Evolutionary conservation across 2,329 filamentous ascomycete genomes (phyloP), one percentile per base, ranked within the genome.

Genomic region (Aspergillus versicolor): DNA sequence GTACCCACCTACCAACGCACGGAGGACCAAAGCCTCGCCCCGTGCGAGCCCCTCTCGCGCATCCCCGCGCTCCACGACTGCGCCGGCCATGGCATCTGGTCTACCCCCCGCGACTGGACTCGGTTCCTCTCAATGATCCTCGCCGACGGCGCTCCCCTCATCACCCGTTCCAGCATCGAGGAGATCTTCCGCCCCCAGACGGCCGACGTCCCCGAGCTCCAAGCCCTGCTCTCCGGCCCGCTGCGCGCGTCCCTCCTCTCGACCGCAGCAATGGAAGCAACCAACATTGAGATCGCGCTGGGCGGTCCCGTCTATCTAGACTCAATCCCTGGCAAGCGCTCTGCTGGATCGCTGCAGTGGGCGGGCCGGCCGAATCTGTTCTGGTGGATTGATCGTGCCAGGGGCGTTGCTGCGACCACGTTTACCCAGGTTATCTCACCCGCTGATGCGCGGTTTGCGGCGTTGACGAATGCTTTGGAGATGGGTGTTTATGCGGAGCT

Each of bases 61-160:
- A 46, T 46, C 44, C 44, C 44, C 11, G 44, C 44, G 24, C 44
- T 46, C 24, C 44, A 46, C 44, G 44, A 46, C 44, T 46, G 44
- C 27, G 44, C 12, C 44, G 44, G 44, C 44, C 44, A 46, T 27
- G 44, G 44, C 22, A 17, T 46, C 44, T 46, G 27, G 24, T 46
- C 44, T 3, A 46, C 44, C 1, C 44, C 44, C 12, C 22, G n/a
- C 27, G 44, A 46, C 44, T 46, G 44, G 44, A 46, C 44, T 21
- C 44, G 22, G 27, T 46, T 46, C 44, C 5, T 46, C 34, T 12
- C 15, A 17, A 46, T 46, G 44, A 32, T 32, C 5, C 44, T 46
- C 44, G 44, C 44, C 44, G 27, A 46, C 27, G 44, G 44, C 24
- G 44, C 24, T 2, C 44, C 44, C 13, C 44, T 46, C 13, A 4